Evolutionary conservation across 225 moss, liverwort and hornwort genomes (phyloP), one percentile per base, ranked within the genome.

Genomic region (Bryum argenteum): DNA sequence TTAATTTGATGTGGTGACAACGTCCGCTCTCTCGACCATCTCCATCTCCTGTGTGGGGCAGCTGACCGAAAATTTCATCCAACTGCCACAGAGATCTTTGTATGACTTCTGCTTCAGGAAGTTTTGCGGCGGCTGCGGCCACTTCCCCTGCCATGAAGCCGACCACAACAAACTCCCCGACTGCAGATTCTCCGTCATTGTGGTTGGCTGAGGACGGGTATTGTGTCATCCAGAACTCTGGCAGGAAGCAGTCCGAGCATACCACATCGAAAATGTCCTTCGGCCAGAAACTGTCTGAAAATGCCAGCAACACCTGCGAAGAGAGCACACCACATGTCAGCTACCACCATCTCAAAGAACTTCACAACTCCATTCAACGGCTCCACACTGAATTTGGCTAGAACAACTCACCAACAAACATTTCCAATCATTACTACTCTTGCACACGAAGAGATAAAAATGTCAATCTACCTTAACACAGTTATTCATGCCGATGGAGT

Each of bases 141-240:
- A 78, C 73, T 15, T 89, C 89, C 67, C 95, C 95, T 60, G 93
- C 88, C 72, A 96, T 79, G 72, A 96, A 96, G 37, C 93, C 95
- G 58, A 93, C 81, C 7, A 96, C 83, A 40, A 82, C 84, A 70
- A 87, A 83, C 67, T 85, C 63, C 67, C 95, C 95, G 17, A 91
- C 52, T 11, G 84, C 68, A 39, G 58, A 2, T 54, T 50, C 37
- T 50, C 19, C 58, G 21, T 70, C 41, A 56, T 58, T 51, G 19
- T 71, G 38, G 51, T 70, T 56, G 41, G 51, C 55, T 66, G 57
- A 61, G 66, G 80, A 65, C 61, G 91, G 93, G 73, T 96, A 91
- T 67, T 88, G 82, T n/a, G 95, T 96, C 52, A 89, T 58, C 95
- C 95, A 96, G 51, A 96, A 75, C 74, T 96, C 91, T 42, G 95